Conservation (phyloP, 1,284 basidiomycete genomes). For the Trametes polyzona region DNA sequence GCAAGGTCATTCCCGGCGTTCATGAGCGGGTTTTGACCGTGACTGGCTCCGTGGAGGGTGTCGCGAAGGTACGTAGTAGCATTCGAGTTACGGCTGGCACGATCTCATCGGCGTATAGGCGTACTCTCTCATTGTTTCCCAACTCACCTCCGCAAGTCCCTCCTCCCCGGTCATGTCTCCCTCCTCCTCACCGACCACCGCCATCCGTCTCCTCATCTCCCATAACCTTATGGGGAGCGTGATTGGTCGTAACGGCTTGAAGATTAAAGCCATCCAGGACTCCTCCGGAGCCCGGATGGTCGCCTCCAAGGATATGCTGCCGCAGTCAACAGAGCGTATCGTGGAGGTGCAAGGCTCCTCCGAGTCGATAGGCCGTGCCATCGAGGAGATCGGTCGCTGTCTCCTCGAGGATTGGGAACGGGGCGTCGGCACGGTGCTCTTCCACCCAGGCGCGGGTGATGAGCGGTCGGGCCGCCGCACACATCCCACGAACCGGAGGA, state of each 20-base stretch:
- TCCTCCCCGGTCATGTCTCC: constrained; percentile 66
- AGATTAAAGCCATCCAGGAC: constrained; percentile 99
- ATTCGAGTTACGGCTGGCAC: constrained; percentile 7
- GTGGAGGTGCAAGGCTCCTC: constrained; percentile 95
- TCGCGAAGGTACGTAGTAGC: constrained; percentile 73
- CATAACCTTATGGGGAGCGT: constrained; percentile 99
- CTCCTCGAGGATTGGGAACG: constrained; percentile 97
- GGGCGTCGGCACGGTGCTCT: constrained; percentile 90
- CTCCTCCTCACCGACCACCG: constrained; percentile 73
- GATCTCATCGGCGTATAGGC: constrained; percentile 56
- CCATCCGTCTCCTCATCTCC: constrained; percentile 94
- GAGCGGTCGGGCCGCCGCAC: constrained; percentile 55
- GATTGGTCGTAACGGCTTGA: constrained; percentile 95
- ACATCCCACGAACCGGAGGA: constrained; percentile 43
- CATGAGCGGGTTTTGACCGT: constrained; percentile 97
- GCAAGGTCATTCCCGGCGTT: constrained; percentile 96
- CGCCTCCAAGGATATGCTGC: constrained; percentile 98
- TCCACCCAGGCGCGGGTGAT: constrained; percentile 89
- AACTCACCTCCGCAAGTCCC: constrained; percentile 82
- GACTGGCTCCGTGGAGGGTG: constrained; percentile 87
- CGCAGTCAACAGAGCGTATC: constrained; percentile 97
- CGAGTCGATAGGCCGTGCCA: constrained; percentile 89
- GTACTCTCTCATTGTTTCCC: constrained; percentile 92
- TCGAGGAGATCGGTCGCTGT: constrained; percentile 95
- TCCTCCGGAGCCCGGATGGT: constrained; percentile 96